These are phyloP conservation scores for Leptographium lundbergii DNA, from an alignment of 2,329 filamentous ascomycete species.

Conservation along the genomic window DNA sequence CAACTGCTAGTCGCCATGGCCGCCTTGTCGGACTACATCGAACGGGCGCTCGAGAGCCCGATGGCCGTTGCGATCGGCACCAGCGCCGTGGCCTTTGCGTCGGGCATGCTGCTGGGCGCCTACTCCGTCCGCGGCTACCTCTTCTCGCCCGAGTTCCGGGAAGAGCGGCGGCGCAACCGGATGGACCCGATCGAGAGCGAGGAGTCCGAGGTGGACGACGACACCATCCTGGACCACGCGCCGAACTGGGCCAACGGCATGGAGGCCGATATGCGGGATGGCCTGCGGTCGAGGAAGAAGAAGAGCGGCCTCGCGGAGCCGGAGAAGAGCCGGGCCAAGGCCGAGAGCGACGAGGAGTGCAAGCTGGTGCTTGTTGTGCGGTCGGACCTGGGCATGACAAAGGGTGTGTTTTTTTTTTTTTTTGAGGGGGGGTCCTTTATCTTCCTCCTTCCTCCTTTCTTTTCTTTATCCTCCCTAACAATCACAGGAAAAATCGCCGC, in stretches of 20 bases:
- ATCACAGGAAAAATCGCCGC: constrained; percentile 83
- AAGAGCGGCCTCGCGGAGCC: constrained; percentile 7
- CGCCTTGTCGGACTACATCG: neutral
- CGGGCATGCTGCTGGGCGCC: constrained; percentile 71
- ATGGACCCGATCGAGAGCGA: constrained; percentile 54
- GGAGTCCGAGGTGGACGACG: constrained; percentile 54
- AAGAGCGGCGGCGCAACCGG: constrained; percentile 43
- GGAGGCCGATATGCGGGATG: constrained; percentile 48
- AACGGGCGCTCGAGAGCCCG: constrained; percentile 4
- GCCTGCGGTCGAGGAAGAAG: constrained; percentile 25
- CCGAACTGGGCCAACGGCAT: constrained; percentile 52
- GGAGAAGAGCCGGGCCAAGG: constrained; percentile 19
- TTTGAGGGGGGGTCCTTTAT: neutral
- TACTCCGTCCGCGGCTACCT: constrained; percentile 53
- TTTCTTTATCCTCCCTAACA: neutral
- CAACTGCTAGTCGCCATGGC: neutral
- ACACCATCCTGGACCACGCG: constrained; percentile 48
- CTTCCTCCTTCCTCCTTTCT: neutral
- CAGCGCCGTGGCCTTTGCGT: constrained; percentile 58
- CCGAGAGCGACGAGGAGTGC: constrained; percentile 60
- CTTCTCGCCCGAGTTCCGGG: constrained; percentile 39
- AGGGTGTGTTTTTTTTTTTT: constrained; percentile 46
- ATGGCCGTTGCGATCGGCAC: constrained; percentile 52
- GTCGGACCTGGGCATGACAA: constrained; percentile 94
- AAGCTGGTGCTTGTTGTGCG: constrained; percentile 87